Base-by-base conservation (phyloP, 306 rosid species). In the Comarum palustre region DNA sequence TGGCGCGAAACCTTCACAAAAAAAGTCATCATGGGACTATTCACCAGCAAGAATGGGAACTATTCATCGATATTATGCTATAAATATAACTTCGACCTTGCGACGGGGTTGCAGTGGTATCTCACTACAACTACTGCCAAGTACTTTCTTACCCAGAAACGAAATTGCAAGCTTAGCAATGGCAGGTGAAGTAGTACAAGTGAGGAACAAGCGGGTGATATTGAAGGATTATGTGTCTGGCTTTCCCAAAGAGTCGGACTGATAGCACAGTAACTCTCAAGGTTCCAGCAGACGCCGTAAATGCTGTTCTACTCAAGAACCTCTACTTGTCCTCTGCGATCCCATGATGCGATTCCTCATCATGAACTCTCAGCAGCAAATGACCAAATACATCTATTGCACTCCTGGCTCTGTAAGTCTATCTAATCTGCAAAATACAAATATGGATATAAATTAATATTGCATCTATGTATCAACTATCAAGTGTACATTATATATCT, bases 261-360 rank as follows among this genome's bases (percentile, higher is more conserved):
- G 17, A 19, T 12, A 12, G 17, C 67, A 31, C 62, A 24, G 13
- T 31, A 10, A 42, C 29, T 12, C 10, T 60, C 4, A 73, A 60
- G 69, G 68, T 59, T 59, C 76, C 68, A 9, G 32, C 54, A 19
- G 60, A 5, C 1, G 29, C 29, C 15, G 10, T 0, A 3, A 55
- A 55, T 24, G 62, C 15, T 4, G 25, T 6, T 31, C 15, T 45
- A 52, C 31, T 60, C 12, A 60, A 60, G 60, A 73, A 73, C 36
- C 77, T 73, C 61, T 73, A 73, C 77, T 46, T 73, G 77, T 73
- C 77, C n/a, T n/a, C 59, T 73, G 77, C 59, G 77, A 73, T 47
- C 69, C 77, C 19, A 10, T 17, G n/a, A 41, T 38, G 76, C 55
- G 10, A 19, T 43, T 72, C 32, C 48, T 73, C 9, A 60, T 73